Conservation (phyloP, 208 protist species). For the Strigomonas galati region DNA sequence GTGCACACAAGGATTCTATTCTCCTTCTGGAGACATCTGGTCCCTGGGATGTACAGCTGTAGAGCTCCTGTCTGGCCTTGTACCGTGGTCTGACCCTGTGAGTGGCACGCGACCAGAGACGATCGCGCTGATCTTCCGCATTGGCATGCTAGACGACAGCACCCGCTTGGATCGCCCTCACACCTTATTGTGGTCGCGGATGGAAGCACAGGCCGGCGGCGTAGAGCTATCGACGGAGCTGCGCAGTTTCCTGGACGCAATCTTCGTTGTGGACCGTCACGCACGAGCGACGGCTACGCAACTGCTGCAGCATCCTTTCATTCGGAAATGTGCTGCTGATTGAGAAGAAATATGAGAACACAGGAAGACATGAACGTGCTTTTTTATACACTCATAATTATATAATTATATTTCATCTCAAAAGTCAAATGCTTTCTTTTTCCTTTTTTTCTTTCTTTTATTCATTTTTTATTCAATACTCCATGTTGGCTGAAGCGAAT, state of each 20-base stretch:
- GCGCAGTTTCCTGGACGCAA: constrained; percentile 31
- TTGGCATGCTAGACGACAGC: constrained; percentile 41
- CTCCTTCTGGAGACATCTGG: constrained; percentile 81
- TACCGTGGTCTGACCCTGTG: constrained; percentile 46
- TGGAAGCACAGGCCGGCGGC: neutral
- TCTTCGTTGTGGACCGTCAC: constrained; percentile 46
- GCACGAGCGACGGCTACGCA: constrained; percentile 40
- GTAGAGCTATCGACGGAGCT: constrained; percentile 24
- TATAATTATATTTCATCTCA: too few relatives aligned
- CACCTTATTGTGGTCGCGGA: constrained; percentile 2
- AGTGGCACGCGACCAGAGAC: constrained; percentile 20
- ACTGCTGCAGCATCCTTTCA: constrained; percentile 60
- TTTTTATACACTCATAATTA: neutral
- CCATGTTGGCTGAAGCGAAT: neutral
- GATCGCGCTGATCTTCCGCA: constrained; percentile 59
- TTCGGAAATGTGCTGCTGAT: constrained; percentile 6
- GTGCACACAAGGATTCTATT: constrained; percentile 50
- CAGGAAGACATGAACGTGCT: neutral
- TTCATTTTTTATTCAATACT: neutral
- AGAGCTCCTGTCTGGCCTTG: constrained; percentile 54
- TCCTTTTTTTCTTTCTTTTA: neutral
- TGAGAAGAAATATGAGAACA: neutral
- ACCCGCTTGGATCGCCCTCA: constrained; percentile 31
- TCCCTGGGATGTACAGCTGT: constrained; percentile 74
- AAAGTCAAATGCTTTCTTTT: constrained; percentile 10